Percentiles rank a stretch among this genome's conserved stretches.
Evolutionary conservation across 345 rosid genomes (phyloP).

Genomic region (Gossypium thurberi): DNA sequence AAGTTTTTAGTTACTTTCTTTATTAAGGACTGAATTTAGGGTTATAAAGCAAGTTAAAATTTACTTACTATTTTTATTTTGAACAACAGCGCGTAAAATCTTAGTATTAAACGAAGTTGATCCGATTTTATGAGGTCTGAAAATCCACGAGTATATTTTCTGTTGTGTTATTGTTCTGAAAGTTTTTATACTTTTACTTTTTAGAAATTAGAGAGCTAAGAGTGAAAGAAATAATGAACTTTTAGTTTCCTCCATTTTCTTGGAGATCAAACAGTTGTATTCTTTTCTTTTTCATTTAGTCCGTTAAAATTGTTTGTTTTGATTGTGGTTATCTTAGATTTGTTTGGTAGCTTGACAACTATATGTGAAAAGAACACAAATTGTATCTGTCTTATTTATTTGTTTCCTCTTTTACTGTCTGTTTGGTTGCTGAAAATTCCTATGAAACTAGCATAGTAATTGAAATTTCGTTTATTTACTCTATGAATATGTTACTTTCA

Average conservation of each 20-base stretch:
- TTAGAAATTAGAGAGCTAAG: neutral
- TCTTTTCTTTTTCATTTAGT: neutral
- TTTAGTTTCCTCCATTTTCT: constrained; percentile 14
- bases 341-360: constrained; percentile 17
- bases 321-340: constrained; percentile 13
- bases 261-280: constrained; percentile 11
- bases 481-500: neutral
- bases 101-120: neutral
- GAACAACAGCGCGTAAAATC: neutral
- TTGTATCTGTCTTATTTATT: constrained; percentile 11
- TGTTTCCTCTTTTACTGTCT: constrained; percentile 11
- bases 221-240: neutral
- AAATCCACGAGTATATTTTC: neutral
- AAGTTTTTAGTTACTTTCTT: neutral
- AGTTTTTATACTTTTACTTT: neutral
- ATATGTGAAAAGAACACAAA: constrained; percentile 12
- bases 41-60: neutral
- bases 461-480: neutral
- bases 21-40: neutral
- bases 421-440: constrained; percentile 26
- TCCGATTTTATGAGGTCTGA: neutral
- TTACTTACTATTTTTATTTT: neutral
- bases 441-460: constrained; percentile 10
- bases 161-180: neutral
- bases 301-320: constrained; percentile 11